Percentiles rank a stretch among this genome's conserved stretches.
phyloP scores from a whole-genome alignment of 108 stramenopile genomes.

The Cyclostephanos invisitatus region DNA sequence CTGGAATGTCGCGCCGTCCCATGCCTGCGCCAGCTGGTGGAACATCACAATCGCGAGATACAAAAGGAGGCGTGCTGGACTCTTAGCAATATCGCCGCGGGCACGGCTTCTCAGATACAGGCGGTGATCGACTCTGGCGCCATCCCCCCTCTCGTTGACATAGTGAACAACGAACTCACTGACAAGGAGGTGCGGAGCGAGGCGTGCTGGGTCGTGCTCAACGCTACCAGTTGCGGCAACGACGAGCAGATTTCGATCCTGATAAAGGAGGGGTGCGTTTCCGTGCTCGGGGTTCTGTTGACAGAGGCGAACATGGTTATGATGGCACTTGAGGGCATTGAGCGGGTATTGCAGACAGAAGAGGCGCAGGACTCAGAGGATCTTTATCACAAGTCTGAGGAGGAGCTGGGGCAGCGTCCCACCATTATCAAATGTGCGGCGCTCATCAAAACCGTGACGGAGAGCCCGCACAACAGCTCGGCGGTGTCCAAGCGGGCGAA shows the following conservation, averaged over 20 bases:
- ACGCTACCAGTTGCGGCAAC: slow-evolving; percentile 96
- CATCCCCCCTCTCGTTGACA: slow-evolving; percentile 84
- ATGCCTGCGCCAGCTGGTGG: slow-evolving; percentile 78
- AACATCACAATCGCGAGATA: slow-evolving; percentile 92
- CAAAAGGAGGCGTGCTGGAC: slow-evolving; percentile 99
- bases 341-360: slow-evolving; percentile 91
- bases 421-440: slow-evolving; percentile 69
- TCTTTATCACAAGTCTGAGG: slow-evolving; percentile 30
- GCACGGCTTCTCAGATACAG: slow-evolving; percentile 95
- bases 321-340: slow-evolving; percentile 97
- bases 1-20: slow-evolving; percentile 92
- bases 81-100: slow-evolving; percentile 96
- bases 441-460: slow-evolving; percentile 84
- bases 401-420: slow-evolving; percentile 42
- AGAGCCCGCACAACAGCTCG: slow-evolving; percentile 73
- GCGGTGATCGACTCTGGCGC: slow-evolving; percentile 94
- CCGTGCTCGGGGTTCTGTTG: slow-evolving; percentile 85
- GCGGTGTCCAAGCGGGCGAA: slow-evolving; percentile 87
- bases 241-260: slow-evolving; percentile 92
- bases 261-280: slow-evolving; percentile 91
- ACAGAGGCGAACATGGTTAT: slow-evolving; percentile 90
- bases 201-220: slow-evolving; percentile 98
- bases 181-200: slow-evolving; percentile 94
- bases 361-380: slow-evolving; percentile 69
- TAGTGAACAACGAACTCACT: slow-evolving; percentile 78